Conservation (phyloP, 768 basidiomycete genomes). For the Panus rudis region DNA sequence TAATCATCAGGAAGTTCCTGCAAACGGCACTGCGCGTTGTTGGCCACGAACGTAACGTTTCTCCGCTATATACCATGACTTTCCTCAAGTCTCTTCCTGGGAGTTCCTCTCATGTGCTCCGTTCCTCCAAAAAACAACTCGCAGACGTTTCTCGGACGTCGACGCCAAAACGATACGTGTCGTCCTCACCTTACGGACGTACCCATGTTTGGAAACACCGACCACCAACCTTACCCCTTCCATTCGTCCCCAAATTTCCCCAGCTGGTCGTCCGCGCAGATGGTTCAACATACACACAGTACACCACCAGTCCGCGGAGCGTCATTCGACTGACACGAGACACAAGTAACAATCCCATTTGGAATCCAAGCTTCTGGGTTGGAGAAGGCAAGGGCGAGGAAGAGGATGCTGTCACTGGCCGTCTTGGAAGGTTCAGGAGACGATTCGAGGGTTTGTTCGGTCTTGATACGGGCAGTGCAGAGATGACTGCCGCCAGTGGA, state of each 20-base stretch:
- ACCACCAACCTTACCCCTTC: constrained; percentile 64
- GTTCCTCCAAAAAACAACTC: too few relatives aligned
- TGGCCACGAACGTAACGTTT: too few relatives aligned
- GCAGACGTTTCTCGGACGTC: not conserved
- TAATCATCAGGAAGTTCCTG: too few relatives aligned
- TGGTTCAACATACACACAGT: constrained; percentile 82
- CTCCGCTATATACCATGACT: too few relatives aligned
- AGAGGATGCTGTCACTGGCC: constrained; percentile 64
- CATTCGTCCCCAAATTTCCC: constrained; percentile 79
- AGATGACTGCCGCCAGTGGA: too few relatives aligned
- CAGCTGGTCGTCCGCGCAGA: constrained; percentile 83
- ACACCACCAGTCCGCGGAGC: constrained; percentile 82
- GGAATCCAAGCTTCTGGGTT: constrained; percentile 57
- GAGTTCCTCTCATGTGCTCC: too few relatives aligned
- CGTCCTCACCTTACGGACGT: constrained; percentile 75
- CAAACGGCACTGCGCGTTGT: too few relatives aligned
- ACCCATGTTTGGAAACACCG: constrained; percentile 78
- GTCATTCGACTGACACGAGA: constrained; percentile 76
- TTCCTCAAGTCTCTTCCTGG: too few relatives aligned
- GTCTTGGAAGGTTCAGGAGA: constrained; percentile 75
- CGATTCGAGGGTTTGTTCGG: constrained; percentile 53
- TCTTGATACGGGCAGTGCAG: too few relatives aligned
- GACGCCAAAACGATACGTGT: constrained; percentile 35
- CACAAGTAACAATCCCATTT: constrained; percentile 82
- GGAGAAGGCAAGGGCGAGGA: constrained; percentile 43